phyloP scores from a whole-genome alignment of 257 asterid genomes.

The Petunia axillaris region DNA sequence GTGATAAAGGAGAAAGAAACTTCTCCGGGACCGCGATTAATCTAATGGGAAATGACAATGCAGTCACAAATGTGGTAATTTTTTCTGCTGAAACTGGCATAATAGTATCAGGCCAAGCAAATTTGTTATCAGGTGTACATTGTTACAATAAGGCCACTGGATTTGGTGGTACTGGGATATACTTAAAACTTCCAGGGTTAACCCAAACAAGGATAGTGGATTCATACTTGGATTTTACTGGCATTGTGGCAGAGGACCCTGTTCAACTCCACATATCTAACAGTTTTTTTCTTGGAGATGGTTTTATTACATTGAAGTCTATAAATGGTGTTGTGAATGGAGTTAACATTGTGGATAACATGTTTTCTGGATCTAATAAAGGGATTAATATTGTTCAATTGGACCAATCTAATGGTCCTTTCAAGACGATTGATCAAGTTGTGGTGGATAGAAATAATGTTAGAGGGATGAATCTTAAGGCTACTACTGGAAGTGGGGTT shows the following conservation, averaged over 20 bases:
- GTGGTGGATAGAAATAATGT: slow-evolving; percentile 61
- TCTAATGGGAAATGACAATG: slow-evolving; percentile 71
- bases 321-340: slow-evolving; percentile 68
- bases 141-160: slow-evolving; percentile 93
- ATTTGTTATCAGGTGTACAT: slow-evolving; percentile 69
- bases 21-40: slow-evolving; percentile 77
- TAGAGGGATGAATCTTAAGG: slow-evolving; percentile 65
- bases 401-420: slow-evolving; percentile 49
- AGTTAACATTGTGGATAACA: slow-evolving; percentile 70
- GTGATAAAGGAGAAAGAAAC: slow-evolving; percentile 54
- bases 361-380: slow-evolving; percentile 67
- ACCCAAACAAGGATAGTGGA: slow-evolving; percentile 77
- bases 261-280: slow-evolving; percentile 74
- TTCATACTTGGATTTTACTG: slow-evolving; percentile 77
- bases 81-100: slow-evolving; percentile 82
- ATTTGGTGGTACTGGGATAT: slow-evolving; percentile 86
- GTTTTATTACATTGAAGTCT: slow-evolving; percentile 55
- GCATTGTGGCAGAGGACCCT: slow-evolving; percentile 91
- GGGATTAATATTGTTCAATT: slow-evolving; percentile 65
- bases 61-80: slow-evolving; percentile 74
- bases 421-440: slow-evolving; percentile 63
- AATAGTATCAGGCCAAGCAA: slow-evolving; percentile 71
- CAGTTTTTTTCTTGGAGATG: slow-evolving; percentile 85
- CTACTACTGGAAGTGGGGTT: slow-evolving; percentile 61
- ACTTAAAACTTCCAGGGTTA: slow-evolving; percentile 60